These are phyloP conservation scores for Nakaseomyces kungkrabaensis DNA, from an alignment of 1,139 yeast species.

Conservation along the genomic window DNA sequence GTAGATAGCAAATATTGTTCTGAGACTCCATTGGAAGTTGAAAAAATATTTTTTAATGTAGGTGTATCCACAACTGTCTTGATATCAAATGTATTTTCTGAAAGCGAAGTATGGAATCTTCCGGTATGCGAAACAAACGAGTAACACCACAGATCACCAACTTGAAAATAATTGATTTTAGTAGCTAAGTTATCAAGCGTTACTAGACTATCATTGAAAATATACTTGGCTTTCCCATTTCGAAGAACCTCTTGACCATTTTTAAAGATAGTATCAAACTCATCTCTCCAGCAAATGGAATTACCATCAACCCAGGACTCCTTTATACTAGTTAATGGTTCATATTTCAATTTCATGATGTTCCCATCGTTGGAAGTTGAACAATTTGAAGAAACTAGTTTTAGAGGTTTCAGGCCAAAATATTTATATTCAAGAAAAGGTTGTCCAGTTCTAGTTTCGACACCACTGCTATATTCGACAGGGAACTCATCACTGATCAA, in stretches of 20 bases:
- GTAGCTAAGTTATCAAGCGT: neutral
- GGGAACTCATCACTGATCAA: neutral
- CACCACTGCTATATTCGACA: neutral
- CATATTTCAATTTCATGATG: neutral
- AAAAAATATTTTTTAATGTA: neutral
- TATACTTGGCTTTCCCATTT: neutral
- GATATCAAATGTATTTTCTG: neutral
- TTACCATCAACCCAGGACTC: neutral
- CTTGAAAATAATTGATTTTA: neutral
- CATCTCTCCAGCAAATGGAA: neutral
- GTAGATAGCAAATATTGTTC: constrained; percentile 3
- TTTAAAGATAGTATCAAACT: neutral
- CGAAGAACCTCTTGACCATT: neutral
- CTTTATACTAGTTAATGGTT: neutral
- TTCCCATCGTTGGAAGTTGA: neutral
- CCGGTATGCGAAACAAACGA: neutral
- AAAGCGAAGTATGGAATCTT: neutral
- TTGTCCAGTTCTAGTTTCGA: neutral
- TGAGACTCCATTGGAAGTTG: neutral
- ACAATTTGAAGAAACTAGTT: neutral
- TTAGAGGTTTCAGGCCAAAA: neutral
- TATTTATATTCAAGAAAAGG: neutral
- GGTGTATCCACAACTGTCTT: neutral
- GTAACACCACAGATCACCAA: neutral
- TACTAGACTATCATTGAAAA: neutral